Evolutionary conservation across 495 filamentous ascomycete species (phyloP).

Genomic region (Penicillium coffeae): DNA sequence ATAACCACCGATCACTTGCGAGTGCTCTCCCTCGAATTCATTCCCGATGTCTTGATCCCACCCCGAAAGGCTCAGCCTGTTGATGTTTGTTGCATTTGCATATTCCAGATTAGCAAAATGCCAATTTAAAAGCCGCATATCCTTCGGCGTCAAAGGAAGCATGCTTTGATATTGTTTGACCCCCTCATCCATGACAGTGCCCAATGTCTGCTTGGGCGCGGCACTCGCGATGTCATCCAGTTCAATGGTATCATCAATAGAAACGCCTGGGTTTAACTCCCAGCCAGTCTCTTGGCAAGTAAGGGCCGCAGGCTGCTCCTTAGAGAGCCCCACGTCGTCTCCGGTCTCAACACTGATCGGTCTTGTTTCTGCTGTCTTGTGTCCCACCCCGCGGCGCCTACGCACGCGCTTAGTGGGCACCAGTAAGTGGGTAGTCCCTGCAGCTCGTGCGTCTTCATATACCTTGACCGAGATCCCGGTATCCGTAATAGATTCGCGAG

Average conservation of each 20-base stretch:
- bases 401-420: slow-evolving; percentile 41
- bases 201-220: slow-evolving; percentile 66
- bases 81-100: slow-evolving; percentile 85
- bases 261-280: slow-evolving; percentile 62
- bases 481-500: slow-evolving; percentile 69
- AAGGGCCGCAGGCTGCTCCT: slow-evolving; percentile 60
- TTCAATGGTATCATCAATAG: slow-evolving; percentile 63
- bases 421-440: slow-evolving; percentile 39
- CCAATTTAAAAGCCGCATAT: slow-evolving; percentile 92
- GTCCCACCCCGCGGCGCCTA: slow-evolving; percentile 42
- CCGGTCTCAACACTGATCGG: slow-evolving; percentile 44
- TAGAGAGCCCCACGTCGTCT: slow-evolving; percentile 52
- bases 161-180: slow-evolving; percentile 81
- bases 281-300: slow-evolving; percentile 79
- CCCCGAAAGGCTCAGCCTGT: slow-evolving; percentile 79
- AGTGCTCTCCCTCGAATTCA: slow-evolving; percentile 92
- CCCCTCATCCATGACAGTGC: slow-evolving; percentile 84
- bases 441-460: slow-evolving; percentile 56
- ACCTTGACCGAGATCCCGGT: slow-evolving; percentile 68
- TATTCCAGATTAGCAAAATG: slow-evolving; percentile 98
- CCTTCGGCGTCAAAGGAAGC: slow-evolving; percentile 76
- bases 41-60: slow-evolving; percentile 98
- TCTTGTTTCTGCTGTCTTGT: slow-evolving; percentile 42
- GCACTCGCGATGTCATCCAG: slow-evolving; percentile 62
- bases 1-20: slow-evolving; percentile 89